Conservation (phyloP, 1,139 yeast genomes). For the Kodamaea alishanica region DNA sequence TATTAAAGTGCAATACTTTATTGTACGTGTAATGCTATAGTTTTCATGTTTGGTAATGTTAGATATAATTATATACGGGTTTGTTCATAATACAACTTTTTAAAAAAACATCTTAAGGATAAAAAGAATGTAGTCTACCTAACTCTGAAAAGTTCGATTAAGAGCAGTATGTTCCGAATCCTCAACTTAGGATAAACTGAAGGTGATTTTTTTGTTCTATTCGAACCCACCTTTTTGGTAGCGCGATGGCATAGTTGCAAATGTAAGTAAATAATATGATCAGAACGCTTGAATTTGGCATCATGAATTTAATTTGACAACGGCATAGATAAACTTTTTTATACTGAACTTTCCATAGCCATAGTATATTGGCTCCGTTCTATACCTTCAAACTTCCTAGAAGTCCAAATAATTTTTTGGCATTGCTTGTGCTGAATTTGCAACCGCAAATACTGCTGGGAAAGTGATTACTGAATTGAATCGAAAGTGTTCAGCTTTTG, state of each 20-base stretch:
- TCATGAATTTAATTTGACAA: too few relatives aligned
- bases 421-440: constrained; percentile 63
- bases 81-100: not conserved
- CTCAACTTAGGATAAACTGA: constrained; percentile 52
- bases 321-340: constrained; percentile 31
- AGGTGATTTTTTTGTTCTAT: constrained; percentile 41
- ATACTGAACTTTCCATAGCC: constrained; percentile 17
- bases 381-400: constrained; percentile 49
- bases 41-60: too few relatives aligned
- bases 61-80: not conserved
- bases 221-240: too few relatives aligned
- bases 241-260: too few relatives aligned
- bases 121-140: not conserved
- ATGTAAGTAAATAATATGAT: too few relatives aligned
- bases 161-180: too few relatives aligned
- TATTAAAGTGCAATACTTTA: constrained; percentile 8
- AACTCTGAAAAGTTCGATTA: constrained; percentile 47
- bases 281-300: too few relatives aligned
- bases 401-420: constrained; percentile 50
- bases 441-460: constrained; percentile 46
- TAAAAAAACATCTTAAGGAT: not conserved
- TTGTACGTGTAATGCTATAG: constrained; percentile 1
- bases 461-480: constrained; percentile 32
- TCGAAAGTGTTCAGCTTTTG: too few relatives aligned
- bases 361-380: constrained; percentile 50